These are phyloP conservation scores for Retiboletus fuscus DNA, from an alignment of 1,284 basidiomycete species.

Conservation along the genomic window DNA sequence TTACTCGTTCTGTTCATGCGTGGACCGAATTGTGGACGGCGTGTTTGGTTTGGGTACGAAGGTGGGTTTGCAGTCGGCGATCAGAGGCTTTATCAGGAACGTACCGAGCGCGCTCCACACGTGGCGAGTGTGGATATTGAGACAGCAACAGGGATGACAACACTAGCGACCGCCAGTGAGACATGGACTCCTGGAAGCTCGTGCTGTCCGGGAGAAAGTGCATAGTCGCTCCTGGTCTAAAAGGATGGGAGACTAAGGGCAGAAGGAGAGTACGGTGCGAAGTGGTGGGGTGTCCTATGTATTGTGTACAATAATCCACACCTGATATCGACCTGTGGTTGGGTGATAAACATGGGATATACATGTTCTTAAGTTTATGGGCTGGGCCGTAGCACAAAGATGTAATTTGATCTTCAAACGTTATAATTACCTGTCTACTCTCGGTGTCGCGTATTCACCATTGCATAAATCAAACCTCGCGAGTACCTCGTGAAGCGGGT, in stretches of 20 bases:
- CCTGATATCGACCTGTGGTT: neutral
- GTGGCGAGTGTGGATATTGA: neutral
- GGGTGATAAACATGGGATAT: conserved; percentile 6
- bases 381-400: too few species aligned
- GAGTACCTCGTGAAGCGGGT: too few species aligned
- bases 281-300: neutral
- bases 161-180: conserved; percentile 17
- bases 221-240: neutral
- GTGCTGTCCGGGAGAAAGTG: conserved; percentile 22
- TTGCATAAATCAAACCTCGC: too few species aligned
- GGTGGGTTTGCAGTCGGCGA: conserved; percentile 29
- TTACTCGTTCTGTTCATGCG: conserved; percentile 55
- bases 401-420: too few species aligned
- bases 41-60: conserved; percentile 46
- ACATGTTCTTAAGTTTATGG: neutral
- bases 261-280: neutral
- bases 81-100: conserved; percentile 4
- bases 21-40: conserved; percentile 56
- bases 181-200: conserved; percentile 21
- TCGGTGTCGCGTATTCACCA: too few species aligned
- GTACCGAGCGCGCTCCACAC: neutral
- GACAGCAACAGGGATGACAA: conserved; percentile 1
- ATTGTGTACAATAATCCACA: conserved; percentile 10
- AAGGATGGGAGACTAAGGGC: neutral
- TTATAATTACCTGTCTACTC: too few species aligned